These are phyloP conservation scores for Euphorbia celastroides DNA, from an alignment of 441 rosid genomes.

Conservation along the genomic window DNA sequence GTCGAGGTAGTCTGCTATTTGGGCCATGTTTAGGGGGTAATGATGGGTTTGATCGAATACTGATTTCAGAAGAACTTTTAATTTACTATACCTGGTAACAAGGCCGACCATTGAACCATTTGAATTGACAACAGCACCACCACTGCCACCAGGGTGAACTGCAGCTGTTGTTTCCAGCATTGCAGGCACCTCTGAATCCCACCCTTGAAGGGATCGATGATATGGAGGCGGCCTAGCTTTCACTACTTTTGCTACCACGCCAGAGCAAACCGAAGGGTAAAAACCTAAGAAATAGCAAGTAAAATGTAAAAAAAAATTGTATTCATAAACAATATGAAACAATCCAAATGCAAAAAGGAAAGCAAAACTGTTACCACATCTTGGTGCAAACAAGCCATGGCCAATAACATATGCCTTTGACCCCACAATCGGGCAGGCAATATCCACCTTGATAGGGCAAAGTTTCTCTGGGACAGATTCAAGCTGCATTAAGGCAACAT, in stretches of 20 bases:
- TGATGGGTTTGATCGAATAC: constrained; percentile 9
- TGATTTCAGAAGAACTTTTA: constrained; percentile 8
- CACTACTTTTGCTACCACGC: constrained; percentile 83
- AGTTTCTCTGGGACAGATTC: constrained; percentile 56
- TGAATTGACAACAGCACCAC: constrained; percentile 86
- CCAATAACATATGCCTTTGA: constrained; percentile 75
- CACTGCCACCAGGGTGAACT: constrained; percentile 93
- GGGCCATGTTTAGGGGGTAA: no score
- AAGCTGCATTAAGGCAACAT: constrained; percentile 81
- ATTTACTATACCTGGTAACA: constrained; percentile 61
- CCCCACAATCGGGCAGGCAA: constrained; percentile 56
- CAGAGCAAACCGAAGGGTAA: constrained; percentile 75
- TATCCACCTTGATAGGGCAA: constrained; percentile 44
- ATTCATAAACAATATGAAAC: not conserved
- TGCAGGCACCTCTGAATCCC: constrained; percentile 42
- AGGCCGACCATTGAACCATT: constrained; percentile 88
- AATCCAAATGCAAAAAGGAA: not conserved
- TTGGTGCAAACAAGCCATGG: constrained; percentile 90
- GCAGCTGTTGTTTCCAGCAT: constrained; percentile 99
- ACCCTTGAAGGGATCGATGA: constrained; percentile 26
- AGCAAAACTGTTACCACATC: constrained; percentile 55
- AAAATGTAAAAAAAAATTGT: constrained; percentile 3
- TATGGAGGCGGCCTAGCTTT: constrained; percentile 35
- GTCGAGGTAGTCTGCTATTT: no score
- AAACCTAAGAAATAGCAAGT: constrained; percentile 39